phyloP scores from a whole-genome alignment of 306 rosid genomes.

The Vachellia collinsii region DNA sequence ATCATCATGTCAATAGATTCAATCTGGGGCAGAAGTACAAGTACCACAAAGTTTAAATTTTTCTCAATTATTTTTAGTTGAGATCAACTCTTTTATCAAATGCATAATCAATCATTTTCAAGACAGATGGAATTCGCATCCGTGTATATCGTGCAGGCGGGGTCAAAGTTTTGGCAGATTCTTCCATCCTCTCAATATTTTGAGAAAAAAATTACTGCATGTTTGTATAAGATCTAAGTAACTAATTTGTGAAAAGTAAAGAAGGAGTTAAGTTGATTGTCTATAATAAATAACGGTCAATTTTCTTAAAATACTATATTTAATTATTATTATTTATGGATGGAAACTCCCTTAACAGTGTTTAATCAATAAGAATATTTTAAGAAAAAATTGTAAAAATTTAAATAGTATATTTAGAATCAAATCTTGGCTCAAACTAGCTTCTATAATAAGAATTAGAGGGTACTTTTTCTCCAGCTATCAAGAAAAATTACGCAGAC shows the following conservation, averaged over 20 bases:
- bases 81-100: not conserved
- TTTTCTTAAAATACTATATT: too few species aligned
- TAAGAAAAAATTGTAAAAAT: too few species aligned
- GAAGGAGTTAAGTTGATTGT: too few species aligned
- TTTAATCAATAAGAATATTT: too few species aligned
- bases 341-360: too few species aligned
- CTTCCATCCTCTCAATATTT: not conserved
- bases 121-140: conserved; percentile 27
- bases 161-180: not conserved
- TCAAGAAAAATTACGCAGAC: not conserved
- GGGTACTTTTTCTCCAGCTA: not conserved
- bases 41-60: conserved; percentile 68
- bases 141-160: not conserved
- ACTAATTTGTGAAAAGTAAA: too few species aligned
- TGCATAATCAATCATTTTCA: conserved; percentile 5
- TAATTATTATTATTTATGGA: too few species aligned
- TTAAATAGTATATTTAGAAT: too few species aligned
- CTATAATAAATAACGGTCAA: too few species aligned
- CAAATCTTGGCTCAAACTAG: too few species aligned
- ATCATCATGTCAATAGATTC: conserved; percentile 62
- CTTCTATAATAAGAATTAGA: too few species aligned
- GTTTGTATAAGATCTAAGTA: too few species aligned
- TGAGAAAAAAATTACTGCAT: not conserved
- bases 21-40: conserved; percentile 87
- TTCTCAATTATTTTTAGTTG: not conserved